Evolutionary conservation across 768 basidiomycete species (phyloP).

Genomic region (Pulveroboletus sp.): DNA sequence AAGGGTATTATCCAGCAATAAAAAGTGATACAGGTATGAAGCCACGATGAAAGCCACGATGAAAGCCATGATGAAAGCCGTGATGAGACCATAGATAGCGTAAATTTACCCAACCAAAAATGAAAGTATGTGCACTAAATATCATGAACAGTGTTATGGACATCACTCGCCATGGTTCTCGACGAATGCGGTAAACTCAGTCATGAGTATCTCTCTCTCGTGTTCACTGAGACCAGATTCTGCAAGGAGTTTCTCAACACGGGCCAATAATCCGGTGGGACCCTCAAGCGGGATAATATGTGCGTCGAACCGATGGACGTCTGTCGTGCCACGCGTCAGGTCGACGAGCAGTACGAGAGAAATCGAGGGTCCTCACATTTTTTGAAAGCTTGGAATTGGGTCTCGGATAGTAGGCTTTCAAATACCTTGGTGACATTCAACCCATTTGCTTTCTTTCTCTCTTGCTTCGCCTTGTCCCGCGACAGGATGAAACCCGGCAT

Average conservation of each 20-base stretch:
- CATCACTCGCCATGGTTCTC: constrained; percentile 27
- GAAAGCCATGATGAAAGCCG: constrained; percentile 11
- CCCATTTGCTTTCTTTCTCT: constrained; percentile 17
- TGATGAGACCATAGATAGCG: constrained; percentile 20
- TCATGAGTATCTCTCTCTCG: constrained; percentile 48
- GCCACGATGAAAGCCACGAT: constrained; percentile 10
- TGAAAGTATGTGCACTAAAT: constrained; percentile 1
- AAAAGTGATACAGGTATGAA: constrained; percentile 15
- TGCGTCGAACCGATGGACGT: constrained; percentile 72
- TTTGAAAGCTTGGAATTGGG: constrained; percentile 46
- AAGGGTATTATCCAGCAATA: constrained; percentile 17
- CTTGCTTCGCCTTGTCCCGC: constrained; percentile 28
- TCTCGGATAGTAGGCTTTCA: constrained; percentile 32
- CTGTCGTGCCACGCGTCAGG: constrained; percentile 35
- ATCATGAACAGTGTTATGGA: constrained; percentile 2
- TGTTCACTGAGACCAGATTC: constrained; percentile 46
- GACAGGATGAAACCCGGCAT: constrained; percentile 38
- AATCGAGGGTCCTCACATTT: constrained; percentile 48
- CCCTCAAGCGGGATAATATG: constrained; percentile 74
- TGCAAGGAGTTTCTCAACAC: constrained; percentile 57
- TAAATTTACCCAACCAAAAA: constrained; percentile 27
- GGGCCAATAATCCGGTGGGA: constrained; percentile 61
- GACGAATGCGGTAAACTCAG: constrained; percentile 59
- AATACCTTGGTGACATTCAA: constrained; percentile 37
- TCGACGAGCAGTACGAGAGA: constrained; percentile 1